Conservation (phyloP, 2,329 filamentous ascomycete genomes). For the Golovinomyces cichoracearum region DNA sequence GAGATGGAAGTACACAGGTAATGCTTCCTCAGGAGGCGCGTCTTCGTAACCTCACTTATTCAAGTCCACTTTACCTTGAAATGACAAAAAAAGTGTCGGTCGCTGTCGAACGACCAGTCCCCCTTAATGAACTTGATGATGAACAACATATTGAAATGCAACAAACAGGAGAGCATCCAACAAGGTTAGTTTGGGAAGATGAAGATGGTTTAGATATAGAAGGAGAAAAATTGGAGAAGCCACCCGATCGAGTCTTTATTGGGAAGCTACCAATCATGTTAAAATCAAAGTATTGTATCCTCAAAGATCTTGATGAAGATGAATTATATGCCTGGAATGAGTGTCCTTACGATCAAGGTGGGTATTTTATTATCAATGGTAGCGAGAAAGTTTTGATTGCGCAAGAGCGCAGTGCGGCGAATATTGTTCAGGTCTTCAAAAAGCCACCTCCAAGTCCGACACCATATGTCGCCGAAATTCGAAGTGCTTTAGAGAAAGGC, state of each 20-base stretch:
- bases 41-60: conserved; percentile 84
- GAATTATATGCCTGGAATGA: conserved; percentile 80
- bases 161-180: conserved; percentile 30
- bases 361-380: conserved; percentile 98
- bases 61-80: conserved; percentile 68
- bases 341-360: conserved; percentile 92
- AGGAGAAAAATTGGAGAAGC: conserved; percentile 23
- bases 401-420: conserved; percentile 88
- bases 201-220: conserved; percentile 18
- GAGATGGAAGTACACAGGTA: conserved; percentile 63
- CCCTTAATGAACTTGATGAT: conserved; percentile 40
- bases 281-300: conserved; percentile 82
- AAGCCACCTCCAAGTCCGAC: conserved; percentile 83
- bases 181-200: conserved; percentile 33
- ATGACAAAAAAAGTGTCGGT: conserved; percentile 67
- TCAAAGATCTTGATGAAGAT: conserved; percentile 61
- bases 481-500: conserved; percentile 88
- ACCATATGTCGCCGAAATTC: conserved; percentile 82
- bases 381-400: conserved; percentile 97
- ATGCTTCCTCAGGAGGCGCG: conserved; percentile 87
- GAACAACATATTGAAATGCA: conserved; percentile 30
- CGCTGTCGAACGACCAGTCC: conserved; percentile 48
- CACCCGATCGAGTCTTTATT: conserved; percentile 44
- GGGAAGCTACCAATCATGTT: conserved; percentile 95
- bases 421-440: conserved; percentile 97